Base-by-base conservation (phyloP, 2,329 filamentous ascomycete genomes). In the Xenosphaeropsis pyriputrescens region DNA sequence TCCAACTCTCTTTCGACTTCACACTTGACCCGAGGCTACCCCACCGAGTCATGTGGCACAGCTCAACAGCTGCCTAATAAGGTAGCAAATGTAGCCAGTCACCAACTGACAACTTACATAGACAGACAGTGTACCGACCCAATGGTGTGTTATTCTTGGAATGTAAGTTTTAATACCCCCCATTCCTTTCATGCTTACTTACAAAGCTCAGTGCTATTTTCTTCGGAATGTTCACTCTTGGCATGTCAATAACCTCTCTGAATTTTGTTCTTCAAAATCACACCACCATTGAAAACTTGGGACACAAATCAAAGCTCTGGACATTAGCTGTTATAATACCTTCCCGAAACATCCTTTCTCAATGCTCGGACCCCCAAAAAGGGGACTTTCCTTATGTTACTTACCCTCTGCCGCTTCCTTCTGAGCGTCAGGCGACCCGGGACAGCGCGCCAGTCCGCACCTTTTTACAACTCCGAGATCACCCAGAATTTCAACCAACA, bases 221-320 rank as follows among this genome's bases (percentile, higher is more conserved):
- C 40, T 94, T 95, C 50, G 73, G 74, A 30, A 57, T 94, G n/a
- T 96, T 96, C 57, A 68, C 79, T 1, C 64, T 70, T 16, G 74
- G 77, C 38, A 94, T 96, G 86, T 69, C 78, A 2, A 51, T 69
- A 30, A 88, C 78, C 34, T 83, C 83, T 4, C 53, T 79, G 30
- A 73, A 79, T 44, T 78, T 85, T 49, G 70, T 79, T 30, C 58
- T 80, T 34, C 61, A 69, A 38, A 95, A 95, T 51, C 67, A 77
- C 34, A 93, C 88, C 1, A 93, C 85, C 14, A 79, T 98, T 41
- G 91, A 98, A 54, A 72, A 78, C 41, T 64, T 93, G 18, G 70
- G 66, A 45, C 64, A 66, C 39, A 70, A 65, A 43, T 67, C 61
- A 14, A 75, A 72, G 42, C 71, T 75, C 5, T 79, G 81, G 58